These are phyloP conservation scores for Botrytis tulipae DNA, from an alignment of 2,329 filamentous ascomycete genomes.

Conservation along the genomic window DNA sequence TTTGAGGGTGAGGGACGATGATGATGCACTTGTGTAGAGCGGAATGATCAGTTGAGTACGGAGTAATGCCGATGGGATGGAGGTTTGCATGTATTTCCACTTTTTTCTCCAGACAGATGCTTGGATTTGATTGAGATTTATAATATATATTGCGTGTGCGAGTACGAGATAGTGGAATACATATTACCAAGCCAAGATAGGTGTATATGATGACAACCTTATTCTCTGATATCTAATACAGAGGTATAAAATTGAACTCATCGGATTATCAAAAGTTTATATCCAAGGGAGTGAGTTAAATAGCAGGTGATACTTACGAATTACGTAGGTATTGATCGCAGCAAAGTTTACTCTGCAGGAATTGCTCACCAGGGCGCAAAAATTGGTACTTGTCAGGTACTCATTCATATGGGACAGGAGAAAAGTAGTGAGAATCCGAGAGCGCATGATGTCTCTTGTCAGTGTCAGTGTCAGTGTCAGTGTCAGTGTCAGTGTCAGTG, in stretches of 20 bases:
- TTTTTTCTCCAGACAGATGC: conserved; percentile 5
- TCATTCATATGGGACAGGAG: background rate
- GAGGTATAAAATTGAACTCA: too few relatives aligned
- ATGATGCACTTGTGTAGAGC: background rate
- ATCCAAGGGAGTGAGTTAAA: background rate
- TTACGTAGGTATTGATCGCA: background rate
- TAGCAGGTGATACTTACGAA: background rate
- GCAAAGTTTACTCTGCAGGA: background rate
- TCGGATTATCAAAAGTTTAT: background rate
- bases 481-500: background rate
- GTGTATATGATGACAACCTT: too few relatives aligned
- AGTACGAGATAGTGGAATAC: background rate
- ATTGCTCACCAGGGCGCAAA: background rate
- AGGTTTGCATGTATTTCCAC: conserved; percentile 4
- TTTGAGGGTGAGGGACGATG: background rate
- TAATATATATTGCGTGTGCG: background rate
- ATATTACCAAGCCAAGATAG: background rate
- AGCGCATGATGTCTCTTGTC: background rate
- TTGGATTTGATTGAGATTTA: background rate
- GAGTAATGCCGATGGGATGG: background rate
- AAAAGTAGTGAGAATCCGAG: background rate
- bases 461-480: background rate
- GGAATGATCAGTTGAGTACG: background rate
- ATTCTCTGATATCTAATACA: too few relatives aligned
- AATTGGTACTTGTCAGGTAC: background rate